phyloP scores from a whole-genome alignment of 2,329 filamentous ascomycete species.

The Ophioceras dolichostomum region DNA sequence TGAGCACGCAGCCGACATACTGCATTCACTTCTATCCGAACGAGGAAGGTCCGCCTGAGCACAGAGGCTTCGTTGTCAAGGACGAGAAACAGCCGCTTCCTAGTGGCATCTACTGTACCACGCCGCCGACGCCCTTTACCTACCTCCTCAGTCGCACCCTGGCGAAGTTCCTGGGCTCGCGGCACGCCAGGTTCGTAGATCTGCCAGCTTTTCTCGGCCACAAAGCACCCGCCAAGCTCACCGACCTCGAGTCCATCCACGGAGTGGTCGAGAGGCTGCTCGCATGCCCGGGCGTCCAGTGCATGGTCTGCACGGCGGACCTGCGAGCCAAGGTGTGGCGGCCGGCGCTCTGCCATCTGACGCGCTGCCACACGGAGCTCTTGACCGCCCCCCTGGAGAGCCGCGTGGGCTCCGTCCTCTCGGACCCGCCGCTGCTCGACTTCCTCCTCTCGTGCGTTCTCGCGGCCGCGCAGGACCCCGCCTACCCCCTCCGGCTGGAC shows the following conservation, averaged over 20 bases:
- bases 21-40: slow-evolving; percentile 10
- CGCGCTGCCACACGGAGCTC: slow-evolving; percentile 5
- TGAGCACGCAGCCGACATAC: slow-evolving; percentile 6
- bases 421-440: slow-evolving; percentile 11
- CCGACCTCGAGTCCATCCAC: slow-evolving; percentile 3
- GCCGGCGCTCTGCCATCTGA: slow-evolving; percentile 9
- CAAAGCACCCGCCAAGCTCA: not conserved
- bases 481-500: no score
- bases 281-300: slow-evolving; percentile 7
- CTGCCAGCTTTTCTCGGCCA: no score
- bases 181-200: no score
- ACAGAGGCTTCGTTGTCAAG: no score
- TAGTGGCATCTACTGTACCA: no score
- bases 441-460: slow-evolving; percentile 11
- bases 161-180: slow-evolving; percentile 4
- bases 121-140: slow-evolving; percentile 8
- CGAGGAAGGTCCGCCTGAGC: slow-evolving; percentile 6
- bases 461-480: slow-evolving; percentile 6
- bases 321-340: slow-evolving; percentile 5
- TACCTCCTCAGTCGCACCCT: slow-evolving; percentile 10
- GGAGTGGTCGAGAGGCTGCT: slow-evolving; percentile 6
- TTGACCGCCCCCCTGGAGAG: slow-evolving; percentile 7
- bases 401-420: slow-evolving; percentile 7
- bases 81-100: no score
- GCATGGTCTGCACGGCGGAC: slow-evolving; percentile 6